Evolutionary conservation across 2,329 filamentous ascomycete genomes (phyloP), one percentile per base, ranked within the genome.

Genomic region (Xylariaceae sp.): DNA sequence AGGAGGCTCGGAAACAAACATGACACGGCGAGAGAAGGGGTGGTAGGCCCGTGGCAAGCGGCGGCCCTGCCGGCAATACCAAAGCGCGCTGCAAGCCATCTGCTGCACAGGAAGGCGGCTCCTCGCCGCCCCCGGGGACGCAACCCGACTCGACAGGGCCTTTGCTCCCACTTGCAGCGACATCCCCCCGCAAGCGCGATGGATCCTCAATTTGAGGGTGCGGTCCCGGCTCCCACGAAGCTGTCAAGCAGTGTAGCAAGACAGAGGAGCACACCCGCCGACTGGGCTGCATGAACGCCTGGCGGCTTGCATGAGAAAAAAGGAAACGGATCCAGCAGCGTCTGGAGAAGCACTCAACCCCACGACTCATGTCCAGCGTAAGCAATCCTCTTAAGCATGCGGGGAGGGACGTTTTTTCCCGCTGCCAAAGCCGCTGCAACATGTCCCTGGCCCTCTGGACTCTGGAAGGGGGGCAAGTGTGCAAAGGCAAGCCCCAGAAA

Each of bases 221-320:
- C n/a, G n/a, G n/a, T n/a, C n/a, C 24, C 21, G 8, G 21, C 8
- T n/a, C 21, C 15, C 5, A 5, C 24, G 6, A 26, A 13, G 16
- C 26, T 21, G 19, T 23, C n/a, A 30, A 39, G 28, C 25, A 31
- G 31, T 30, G 39, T 36, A 28, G 36, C 41, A 31, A 32, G 27
- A 29, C 36, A 43, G 39, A 40, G 12, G 15, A 40, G 36, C 39
- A 43, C 38, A 39, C 31, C 39, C 42, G 42, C 44, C 45, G 37
- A 40, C 46, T 42, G 44, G 40, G 48, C 46, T 51, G 50, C 50
- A 53, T 53, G 50, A 53, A 53, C 50, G 44, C 43, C 46, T 47
- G 38, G 43, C 45, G 36, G 36, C 33, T 31, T 44, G 42, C 35
- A 44, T 38, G 25, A 31, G 21, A 10, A 26, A 22, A 28, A 13